Percentiles rank a stretch among this genome's conserved stretches.
Conservation (phyloP, 2,329 filamentous ascomycete genomes). For the Claviceps sp. region DNA sequence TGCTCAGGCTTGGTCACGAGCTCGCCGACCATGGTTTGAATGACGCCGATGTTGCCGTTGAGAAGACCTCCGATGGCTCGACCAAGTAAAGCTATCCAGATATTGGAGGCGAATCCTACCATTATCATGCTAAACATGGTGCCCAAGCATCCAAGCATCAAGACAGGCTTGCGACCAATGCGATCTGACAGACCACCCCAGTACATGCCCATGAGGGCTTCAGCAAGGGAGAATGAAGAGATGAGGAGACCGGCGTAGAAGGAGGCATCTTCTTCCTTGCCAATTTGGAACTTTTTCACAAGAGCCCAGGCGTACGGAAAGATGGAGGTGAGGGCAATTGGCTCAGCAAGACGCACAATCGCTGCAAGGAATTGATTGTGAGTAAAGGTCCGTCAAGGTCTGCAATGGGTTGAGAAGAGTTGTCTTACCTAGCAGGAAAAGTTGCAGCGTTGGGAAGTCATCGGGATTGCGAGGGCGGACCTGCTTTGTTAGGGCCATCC, state of each 20-base stretch:
- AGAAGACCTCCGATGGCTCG: conserved; percentile 67
- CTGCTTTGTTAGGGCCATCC: conserved; percentile 40
- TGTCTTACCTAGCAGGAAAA: conserved; percentile 66
- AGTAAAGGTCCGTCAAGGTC: conserved; percentile 3
- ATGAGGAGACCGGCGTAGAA: conserved; percentile 83
- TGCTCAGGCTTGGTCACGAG: conserved; percentile 72
- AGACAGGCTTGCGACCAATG: conserved; percentile 71
- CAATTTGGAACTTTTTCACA: conserved; percentile 62
- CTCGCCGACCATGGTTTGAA: conserved; percentile 88
- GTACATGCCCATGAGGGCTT: conserved; percentile 73
- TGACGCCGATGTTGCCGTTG: conserved; percentile 84
- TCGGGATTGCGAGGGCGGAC: conserved; percentile 46
- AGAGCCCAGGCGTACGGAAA: conserved; percentile 85
- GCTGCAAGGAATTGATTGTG: conserved; percentile 34
- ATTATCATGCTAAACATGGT: conserved; percentile 73
- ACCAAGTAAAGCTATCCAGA: conserved; percentile 70
- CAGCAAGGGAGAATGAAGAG: conserved; percentile 70
- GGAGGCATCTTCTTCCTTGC: conserved; percentile 60
- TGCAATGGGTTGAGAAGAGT: background rate
- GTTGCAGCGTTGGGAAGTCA: conserved; percentile 68
- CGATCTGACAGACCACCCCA: conserved; percentile 78
- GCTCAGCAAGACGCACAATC: conserved; percentile 84
- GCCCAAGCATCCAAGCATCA: conserved; percentile 67
- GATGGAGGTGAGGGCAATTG: conserved; percentile 84
- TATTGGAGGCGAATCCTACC: conserved; percentile 70